Evolutionary conservation across 2,329 filamentous ascomycete species (phyloP).

Genomic region (Helotiales sp.): DNA sequence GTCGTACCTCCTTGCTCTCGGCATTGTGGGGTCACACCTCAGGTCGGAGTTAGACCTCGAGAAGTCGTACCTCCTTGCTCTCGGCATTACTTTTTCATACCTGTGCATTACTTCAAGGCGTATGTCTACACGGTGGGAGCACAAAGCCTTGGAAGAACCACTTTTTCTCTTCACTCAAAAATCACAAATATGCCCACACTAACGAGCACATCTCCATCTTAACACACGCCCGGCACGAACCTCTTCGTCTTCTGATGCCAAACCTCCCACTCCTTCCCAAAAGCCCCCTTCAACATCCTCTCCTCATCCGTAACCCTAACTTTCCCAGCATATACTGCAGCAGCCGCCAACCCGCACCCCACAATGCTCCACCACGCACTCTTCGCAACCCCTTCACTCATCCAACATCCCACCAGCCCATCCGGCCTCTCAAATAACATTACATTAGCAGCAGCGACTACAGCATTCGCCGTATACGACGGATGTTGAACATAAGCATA

Average conservation of each 20-base stretch:
- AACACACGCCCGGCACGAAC: constrained; percentile 53
- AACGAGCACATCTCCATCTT: too few species aligned
- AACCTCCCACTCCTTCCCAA: constrained; percentile 54
- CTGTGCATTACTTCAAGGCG: too few species aligned
- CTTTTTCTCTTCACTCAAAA: too few species aligned
- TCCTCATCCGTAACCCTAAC: constrained; percentile 45
- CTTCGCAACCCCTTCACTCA: constrained; percentile 34
- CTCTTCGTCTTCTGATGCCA: constrained; percentile 55
- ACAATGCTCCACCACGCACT: constrained; percentile 19
- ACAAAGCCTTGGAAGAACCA: too few species aligned
- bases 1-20: too few species aligned
- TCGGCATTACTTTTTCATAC: too few species aligned
- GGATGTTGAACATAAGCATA: constrained; percentile 81
- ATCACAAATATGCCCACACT: too few species aligned
- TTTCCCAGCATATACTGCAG: constrained; percentile 49
- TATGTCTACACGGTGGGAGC: too few species aligned
- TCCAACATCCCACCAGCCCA: constrained; percentile 48
- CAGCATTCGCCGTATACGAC: constrained; percentile 64
- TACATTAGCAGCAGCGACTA: constrained; percentile 44
- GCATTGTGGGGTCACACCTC: too few species aligned
- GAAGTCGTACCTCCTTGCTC: too few species aligned
- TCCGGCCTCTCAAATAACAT: constrained; percentile 47
- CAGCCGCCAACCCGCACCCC: constrained; percentile 32
- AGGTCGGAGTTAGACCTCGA: too few species aligned
- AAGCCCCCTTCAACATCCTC: constrained; percentile 51